Percentiles rank a stretch among this genome's conserved stretches.
Conservation (phyloP, 768 basidiomycete species). For the Naganishia antarctica region DNA sequence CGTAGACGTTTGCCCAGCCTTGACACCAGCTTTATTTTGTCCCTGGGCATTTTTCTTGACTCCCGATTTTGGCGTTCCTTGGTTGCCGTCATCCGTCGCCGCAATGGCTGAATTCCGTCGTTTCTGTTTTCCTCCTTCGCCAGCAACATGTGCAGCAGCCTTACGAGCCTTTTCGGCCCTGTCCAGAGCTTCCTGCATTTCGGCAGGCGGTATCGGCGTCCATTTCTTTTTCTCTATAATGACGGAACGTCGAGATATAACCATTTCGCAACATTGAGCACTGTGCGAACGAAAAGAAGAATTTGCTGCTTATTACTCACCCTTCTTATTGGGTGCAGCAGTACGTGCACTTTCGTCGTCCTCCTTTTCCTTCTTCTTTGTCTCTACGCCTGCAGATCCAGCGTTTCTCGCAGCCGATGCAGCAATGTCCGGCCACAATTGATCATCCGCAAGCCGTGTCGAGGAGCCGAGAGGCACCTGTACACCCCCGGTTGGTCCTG, state of each 20-base stretch:
- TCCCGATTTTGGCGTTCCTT: not conserved
- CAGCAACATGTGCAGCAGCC: slow-evolving; percentile 13
- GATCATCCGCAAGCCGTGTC: not conserved
- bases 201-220: slow-evolving; percentile 59
- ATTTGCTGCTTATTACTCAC: slow-evolving; percentile 28
- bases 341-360: slow-evolving; percentile 28
- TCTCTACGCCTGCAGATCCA: not conserved
- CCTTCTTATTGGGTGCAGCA: slow-evolving; percentile 16
- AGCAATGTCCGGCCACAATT: slow-evolving; percentile 4
- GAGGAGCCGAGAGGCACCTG: not conserved
- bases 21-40: not conserved
- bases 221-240: slow-evolving; percentile 58
- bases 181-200: slow-evolving; percentile 58
- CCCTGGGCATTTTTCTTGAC: slow-evolving; percentile 14
- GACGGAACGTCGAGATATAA: not conserved
- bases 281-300: not conserved
- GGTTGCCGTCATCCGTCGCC: not conserved
- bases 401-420: not conserved
- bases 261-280: not conserved
- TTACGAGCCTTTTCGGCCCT: slow-evolving; percentile 32
- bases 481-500: not conserved
- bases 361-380: slow-evolving; percentile 32
- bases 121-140: slow-evolving; percentile 20
- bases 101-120: slow-evolving; percentile 5
- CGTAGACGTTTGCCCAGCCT: not conserved